Base-by-base conservation (phyloP, 169 alveolate genomes). In the Perkinsus olseni region DNA sequence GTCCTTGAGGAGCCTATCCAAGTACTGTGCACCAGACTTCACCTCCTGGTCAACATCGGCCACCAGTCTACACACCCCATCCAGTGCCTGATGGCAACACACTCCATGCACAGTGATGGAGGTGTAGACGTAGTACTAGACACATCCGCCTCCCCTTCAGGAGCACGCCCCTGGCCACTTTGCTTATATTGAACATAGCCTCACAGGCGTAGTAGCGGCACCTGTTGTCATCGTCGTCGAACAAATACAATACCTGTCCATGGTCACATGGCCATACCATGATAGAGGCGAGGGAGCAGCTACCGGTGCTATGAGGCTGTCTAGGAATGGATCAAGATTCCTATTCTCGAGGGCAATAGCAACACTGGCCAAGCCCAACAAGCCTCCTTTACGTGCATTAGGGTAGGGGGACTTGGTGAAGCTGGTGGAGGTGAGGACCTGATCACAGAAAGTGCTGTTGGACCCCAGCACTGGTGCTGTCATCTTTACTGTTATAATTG, bases 1-100 rank as follows among this genome's bases (percentile, higher is more conserved):
- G 74, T 94, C 95, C 94, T 94, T 94, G 91, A 94, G 24, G 62
- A 94, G 93, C 39, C 95, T 74, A 74, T 94, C 95, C 8, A 94
- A 93, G 39, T 92, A 94, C 90, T 92, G 92, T 10, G 93, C 93
- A 90, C 95, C 95, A 36, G 90, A 91, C 36, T 94, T 93, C 92
- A 94, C 95, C 92, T 94, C 95, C 34, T 91, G 74, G 91, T 94
- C 95, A 3, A 94, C 94, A 93, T 94, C 95, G 36, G 94, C 95
- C 74, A 92, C 93, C 34, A 62, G 34, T 62, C 82, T 62, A 24
- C 82, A 62, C 17, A 62, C 82, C 1, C 82, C 82, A 62, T 62
- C 82, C 34, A 62, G 31, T 62, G 82, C 82, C 82, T 62, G 17
- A 6, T 45, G 24, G 17, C 62, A 45, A 45, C 62, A 45, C 62